Conservation (phyloP, 257 asterid genomes). For the Mitragyna speciosa region DNA sequence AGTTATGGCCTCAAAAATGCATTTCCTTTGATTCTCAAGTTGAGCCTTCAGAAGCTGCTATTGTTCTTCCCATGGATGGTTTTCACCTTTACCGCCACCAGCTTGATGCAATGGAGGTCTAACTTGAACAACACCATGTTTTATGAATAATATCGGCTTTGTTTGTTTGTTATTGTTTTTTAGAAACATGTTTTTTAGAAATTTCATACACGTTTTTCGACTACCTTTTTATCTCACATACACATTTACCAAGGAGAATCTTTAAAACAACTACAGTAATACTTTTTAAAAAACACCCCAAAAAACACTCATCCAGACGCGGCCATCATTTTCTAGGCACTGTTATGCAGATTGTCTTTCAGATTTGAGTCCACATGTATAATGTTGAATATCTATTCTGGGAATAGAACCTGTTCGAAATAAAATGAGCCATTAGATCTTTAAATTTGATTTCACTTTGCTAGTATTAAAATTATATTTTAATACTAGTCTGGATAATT, state of each 20-base stretch:
- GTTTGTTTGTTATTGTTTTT: too few species aligned
- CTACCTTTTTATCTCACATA: too few species aligned
- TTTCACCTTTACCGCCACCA: conserved; percentile 93
- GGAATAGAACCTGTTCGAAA: neutral
- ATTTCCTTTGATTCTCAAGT: conserved; percentile 67
- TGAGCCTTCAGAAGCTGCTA: conserved; percentile 70
- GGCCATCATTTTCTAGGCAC: conserved; percentile 11
- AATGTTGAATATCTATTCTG: neutral
- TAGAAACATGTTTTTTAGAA: too few species aligned
- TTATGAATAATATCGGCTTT: conserved; percentile 8
- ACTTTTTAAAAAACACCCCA: too few species aligned
- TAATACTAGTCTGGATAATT: too few species aligned
- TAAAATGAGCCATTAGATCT: neutral
- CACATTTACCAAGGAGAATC: too few species aligned
- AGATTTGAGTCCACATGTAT: neutral
- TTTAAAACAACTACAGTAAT: too few species aligned
- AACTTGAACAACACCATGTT: conserved; percentile 8
- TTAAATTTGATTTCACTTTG: neutral
- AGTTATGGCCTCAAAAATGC: conserved; percentile 69
- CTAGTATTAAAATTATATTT: neutral
- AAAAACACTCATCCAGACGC: too few species aligned
- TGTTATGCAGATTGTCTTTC: conserved; percentile 1
- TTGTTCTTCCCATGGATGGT: conserved; percentile 95
- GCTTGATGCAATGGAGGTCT: conserved; percentile 88
- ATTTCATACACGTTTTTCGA: too few species aligned